Base-by-base conservation (phyloP, 495 filamentous ascomycete genomes). In the Hypomontagnella monticulosa region DNA sequence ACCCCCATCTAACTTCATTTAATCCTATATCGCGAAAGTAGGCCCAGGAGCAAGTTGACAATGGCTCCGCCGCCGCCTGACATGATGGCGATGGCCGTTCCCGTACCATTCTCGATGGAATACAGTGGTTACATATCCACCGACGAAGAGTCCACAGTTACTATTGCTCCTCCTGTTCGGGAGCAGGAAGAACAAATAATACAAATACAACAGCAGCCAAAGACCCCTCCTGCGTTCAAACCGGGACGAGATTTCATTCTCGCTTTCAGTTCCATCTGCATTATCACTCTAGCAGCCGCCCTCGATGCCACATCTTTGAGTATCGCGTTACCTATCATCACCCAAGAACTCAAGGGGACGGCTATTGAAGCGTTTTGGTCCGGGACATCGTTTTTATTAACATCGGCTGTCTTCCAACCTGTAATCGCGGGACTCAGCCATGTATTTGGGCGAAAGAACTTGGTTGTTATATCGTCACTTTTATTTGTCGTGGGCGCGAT, bases 111-210 rank as follows among this genome's bases (percentile, higher is more conserved):
- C 18, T 38, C 49, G 34, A 40, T 53, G 49, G 49, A 53, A 36
- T 53, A 53, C 6, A 53, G 49, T 6, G 49, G 49, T 23, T 53
- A 53, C 19, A 53, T 53, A 53, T 53, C 49, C 12, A 53, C 34
- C 14, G 34, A 53, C 19, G 34, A 53, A 14, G 34, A 53, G 33
- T 53, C 49, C 0, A 40, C 32, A 16, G 32, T 40, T 11, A 38
- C 20, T 4, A 53, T 27, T 34, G 11, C 33, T 12, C 33, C 15
- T 18, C 11, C 40, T 18, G n/a, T 16, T 43, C 12, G 23, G 23
- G 11, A 14, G 8, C 33, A 27, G 10, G 33, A 23, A 0, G 19
- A 15, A 16, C 15, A 36, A 37, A 34, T n/a, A 3, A 15, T 33
- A 16, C 30, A 37, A 19, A 19, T 34, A 4, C 48, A 12, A 8